Conservation (phyloP, 2,329 filamentous ascomycete species). For the Monosporascus sp. region DNA sequence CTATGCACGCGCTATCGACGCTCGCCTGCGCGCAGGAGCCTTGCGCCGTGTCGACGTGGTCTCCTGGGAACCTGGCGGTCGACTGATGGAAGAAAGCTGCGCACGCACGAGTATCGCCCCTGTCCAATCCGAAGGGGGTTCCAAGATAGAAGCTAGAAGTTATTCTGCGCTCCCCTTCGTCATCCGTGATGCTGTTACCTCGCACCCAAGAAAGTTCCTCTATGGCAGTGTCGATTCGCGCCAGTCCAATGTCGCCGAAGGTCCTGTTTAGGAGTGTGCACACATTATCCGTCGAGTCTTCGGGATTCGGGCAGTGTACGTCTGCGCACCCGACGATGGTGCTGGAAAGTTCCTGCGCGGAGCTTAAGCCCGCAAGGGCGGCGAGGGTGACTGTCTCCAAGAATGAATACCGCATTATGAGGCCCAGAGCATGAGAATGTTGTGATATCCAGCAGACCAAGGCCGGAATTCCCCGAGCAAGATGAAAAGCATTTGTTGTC, state of each 20-base stretch:
- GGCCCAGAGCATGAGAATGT: no score
- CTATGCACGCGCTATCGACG: not conserved
- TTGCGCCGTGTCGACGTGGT: not conserved
- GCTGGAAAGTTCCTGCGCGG: not conserved
- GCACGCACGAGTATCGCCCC: not conserved
- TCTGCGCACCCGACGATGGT: not conserved
- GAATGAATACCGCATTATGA: no score
- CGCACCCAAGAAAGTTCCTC: not conserved
- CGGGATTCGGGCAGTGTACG: not conserved
- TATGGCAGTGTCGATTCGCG: not conserved
- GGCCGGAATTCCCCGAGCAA: no score
- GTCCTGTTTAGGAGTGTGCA: not conserved
- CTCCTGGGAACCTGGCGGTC: not conserved
- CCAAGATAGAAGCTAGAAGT: not conserved
- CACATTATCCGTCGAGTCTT: not conserved
- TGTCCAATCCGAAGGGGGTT: not conserved
- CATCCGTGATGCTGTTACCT: not conserved
- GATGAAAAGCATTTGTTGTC: no score
- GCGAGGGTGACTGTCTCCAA: not conserved
- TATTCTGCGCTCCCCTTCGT: not conserved
- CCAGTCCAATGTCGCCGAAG: not conserved
- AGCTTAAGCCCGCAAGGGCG: not conserved
- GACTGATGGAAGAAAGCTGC: not conserved
- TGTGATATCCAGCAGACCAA: no score
- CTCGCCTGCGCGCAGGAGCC: not conserved